These are phyloP conservation scores for Leccinum pachyderme DNA, from an alignment of 1,284 basidiomycete species.

Conservation along the genomic window DNA sequence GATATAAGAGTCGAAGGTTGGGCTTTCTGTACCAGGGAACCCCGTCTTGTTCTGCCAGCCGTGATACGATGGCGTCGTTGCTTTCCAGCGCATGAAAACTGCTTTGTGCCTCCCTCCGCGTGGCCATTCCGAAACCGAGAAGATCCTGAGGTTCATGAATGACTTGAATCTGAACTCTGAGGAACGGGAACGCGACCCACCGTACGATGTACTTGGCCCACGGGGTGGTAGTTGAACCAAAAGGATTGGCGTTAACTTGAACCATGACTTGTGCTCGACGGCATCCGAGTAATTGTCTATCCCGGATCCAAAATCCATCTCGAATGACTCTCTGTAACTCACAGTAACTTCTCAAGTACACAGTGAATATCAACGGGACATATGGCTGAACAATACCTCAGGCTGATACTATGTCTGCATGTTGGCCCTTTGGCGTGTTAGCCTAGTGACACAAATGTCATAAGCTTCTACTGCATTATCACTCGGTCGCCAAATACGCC, in stretches of 20 bases:
- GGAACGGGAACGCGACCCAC: background rate
- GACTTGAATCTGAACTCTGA: background rate
- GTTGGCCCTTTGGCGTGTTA: too few species aligned
- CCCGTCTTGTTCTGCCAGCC: background rate
- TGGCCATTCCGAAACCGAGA: background rate
- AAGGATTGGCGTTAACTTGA: background rate
- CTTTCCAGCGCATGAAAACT: background rate
- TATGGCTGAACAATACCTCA: background rate
- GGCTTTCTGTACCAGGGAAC: background rate
- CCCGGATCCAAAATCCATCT: too few species aligned
- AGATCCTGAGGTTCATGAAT: background rate
- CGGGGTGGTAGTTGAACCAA: background rate
- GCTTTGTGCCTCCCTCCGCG: background rate
- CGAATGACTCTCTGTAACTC: too few species aligned
- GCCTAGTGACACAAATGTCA: background rate
- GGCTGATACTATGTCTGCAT: background rate
- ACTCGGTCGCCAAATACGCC: background rate
- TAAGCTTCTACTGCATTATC: background rate
- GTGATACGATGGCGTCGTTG: background rate
- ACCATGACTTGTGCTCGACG: too few species aligned
- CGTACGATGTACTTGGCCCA: background rate
- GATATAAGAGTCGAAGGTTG: background rate
- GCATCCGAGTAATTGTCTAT: too few species aligned
- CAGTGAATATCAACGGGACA: background rate
- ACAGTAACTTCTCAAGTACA: too few species aligned